Conservation (phyloP, 805 yeast species). For the Teunomyces atbi region DNA sequence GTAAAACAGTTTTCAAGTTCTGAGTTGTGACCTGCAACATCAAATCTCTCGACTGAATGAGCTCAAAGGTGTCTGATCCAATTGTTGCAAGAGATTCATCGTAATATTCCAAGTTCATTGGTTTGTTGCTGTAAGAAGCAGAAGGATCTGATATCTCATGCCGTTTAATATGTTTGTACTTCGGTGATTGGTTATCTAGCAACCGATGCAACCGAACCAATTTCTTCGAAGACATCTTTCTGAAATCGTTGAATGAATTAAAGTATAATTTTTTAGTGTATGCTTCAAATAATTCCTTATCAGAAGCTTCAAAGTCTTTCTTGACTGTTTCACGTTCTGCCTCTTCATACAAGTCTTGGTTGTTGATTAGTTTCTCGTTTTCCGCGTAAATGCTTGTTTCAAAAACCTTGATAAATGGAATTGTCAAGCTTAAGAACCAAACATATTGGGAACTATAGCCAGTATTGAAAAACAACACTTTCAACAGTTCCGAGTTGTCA, state of each 20-base stretch:
- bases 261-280: constrained; percentile 22
- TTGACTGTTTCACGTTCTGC: constrained; percentile 10
- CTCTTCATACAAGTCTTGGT: constrained; percentile 11
- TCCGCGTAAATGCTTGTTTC: constrained; percentile 35
- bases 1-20: constrained; percentile 24
- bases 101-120: constrained; percentile 31
- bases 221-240: constrained; percentile 14
- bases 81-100: constrained; percentile 10
- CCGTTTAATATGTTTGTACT: constrained; percentile 13
- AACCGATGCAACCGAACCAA: constrained; percentile 18
- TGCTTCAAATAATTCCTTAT: constrained; percentile 17
- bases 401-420: constrained; percentile 36
- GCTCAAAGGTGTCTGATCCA: constrained; percentile 22
- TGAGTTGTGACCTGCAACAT: constrained; percentile 27
- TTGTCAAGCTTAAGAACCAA: constrained; percentile 36
- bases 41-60: constrained; percentile 38
- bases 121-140: constrained; percentile 21
- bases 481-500: constrained; percentile 21
- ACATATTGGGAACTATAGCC: constrained; percentile 33
- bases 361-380: constrained; percentile 14
- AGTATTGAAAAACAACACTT: constrained; percentile 33
- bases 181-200: constrained; percentile 20
- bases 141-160: constrained; percentile 17
- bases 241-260: constrained; percentile 17
- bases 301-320: constrained; percentile 20